These are phyloP conservation scores for Flaveria trinervia DNA, from an alignment of 129 eudicot genomes.

Conservation along the genomic window DNA sequence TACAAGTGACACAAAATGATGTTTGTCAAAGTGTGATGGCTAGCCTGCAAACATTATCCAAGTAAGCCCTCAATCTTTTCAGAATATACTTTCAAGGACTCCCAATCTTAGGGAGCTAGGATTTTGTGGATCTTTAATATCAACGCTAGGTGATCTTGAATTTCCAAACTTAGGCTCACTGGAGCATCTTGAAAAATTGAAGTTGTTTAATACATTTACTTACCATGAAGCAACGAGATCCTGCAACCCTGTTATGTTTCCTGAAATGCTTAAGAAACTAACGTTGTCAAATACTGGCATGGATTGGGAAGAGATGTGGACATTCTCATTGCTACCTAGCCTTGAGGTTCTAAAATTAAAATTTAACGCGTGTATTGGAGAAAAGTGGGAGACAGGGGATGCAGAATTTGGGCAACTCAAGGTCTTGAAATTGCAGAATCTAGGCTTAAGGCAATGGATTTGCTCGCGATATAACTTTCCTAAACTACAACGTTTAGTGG, in stretches of 20 bases:
- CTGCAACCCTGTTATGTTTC: constrained; percentile 19
- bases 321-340: constrained; percentile 6
- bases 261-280: constrained; percentile 32
- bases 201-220: constrained; percentile 7
- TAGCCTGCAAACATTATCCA: constrained; percentile 29
- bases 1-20: neutral
- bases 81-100: constrained; percentile 20
- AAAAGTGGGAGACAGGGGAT: constrained; percentile 21
- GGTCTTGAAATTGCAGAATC: constrained; percentile 20
- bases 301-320: constrained; percentile 30
- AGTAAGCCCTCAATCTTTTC: constrained; percentile 19
- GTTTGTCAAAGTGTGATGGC: neutral
- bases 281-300: constrained; percentile 10
- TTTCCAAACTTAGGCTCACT: constrained; percentile 25
- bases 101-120: constrained; percentile 35
- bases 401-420: constrained; percentile 20
- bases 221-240: constrained; percentile 9
- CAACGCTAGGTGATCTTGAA: neutral
- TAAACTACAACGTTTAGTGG: constrained; percentile 18
- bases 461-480: constrained; percentile 18
- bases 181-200: constrained; percentile 33
- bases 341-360: constrained; percentile 34
- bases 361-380: constrained; percentile 5
- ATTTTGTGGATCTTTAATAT: constrained; percentile 24
- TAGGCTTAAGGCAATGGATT: constrained; percentile 11